Conservation (phyloP, 192 early-diverging fungal genomes). For the Spizellomyces sp. region DNA sequence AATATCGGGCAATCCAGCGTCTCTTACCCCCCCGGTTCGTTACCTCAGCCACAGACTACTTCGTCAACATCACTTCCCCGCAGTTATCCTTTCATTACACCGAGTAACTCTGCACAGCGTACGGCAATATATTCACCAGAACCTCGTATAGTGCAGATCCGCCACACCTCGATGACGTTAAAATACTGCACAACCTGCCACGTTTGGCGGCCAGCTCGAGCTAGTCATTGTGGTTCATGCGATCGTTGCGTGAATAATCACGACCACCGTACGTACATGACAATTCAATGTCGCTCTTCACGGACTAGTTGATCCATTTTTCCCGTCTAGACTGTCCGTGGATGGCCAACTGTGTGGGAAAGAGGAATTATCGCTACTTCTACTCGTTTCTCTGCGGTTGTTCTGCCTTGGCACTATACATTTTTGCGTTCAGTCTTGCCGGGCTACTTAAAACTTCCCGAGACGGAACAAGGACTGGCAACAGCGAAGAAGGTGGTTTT, state of each 20-base stretch:
- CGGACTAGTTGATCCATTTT: conserved; percentile 50
- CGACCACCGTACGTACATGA: conserved; percentile 18
- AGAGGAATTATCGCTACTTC: conserved; percentile 67
- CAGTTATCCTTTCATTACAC: conserved; percentile 9
- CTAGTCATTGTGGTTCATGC: conserved; percentile 86
- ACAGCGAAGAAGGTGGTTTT: neutral
- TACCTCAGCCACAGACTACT: too few relatives aligned
- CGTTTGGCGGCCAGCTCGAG: conserved; percentile 85
- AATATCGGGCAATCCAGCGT: too few relatives aligned
- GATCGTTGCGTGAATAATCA: conserved; percentile 83
- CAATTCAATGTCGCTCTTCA: conserved; percentile 13
- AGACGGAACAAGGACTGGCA: too few relatives aligned
- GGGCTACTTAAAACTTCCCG: conserved; percentile 46
- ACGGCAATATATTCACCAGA: conserved; percentile 3
- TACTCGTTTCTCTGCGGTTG: conserved; percentile 71
- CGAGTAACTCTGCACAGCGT: too few relatives aligned
- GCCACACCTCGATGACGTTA: conserved; percentile 62
- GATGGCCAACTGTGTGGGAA: conserved; percentile 91
- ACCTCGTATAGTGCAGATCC: conserved; percentile 52
- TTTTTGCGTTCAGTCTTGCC: conserved; percentile 61
- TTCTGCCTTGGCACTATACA: conserved; percentile 64
- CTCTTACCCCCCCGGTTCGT: too few relatives aligned
- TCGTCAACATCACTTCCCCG: conserved; percentile 1
- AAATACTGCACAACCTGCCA: conserved; percentile 92
- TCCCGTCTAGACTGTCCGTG: conserved; percentile 75